Base-by-base conservation (phyloP, 2,329 filamentous ascomycete genomes). In the Coniella vitis region DNA sequence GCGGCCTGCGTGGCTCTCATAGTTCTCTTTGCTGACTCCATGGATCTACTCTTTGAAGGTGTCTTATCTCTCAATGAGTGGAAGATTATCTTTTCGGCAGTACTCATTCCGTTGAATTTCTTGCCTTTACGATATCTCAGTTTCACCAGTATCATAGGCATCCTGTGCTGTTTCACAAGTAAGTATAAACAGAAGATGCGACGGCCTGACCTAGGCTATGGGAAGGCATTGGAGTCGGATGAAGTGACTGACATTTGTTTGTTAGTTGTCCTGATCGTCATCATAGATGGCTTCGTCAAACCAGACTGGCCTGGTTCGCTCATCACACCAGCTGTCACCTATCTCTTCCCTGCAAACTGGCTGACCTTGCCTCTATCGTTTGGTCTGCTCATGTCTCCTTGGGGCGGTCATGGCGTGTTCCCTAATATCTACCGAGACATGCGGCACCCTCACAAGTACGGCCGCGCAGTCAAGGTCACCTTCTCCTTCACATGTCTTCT, bases 61-160 rank as follows among this genome's bases (percentile, higher is more conserved):
- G 68, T 86, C 54, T 60, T 78, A 39, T 81, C 77, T 40, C 69
- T 86, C 4, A 75, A 79, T 0, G 71, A 80, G 53, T 97, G 91
- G 90, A 97, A 97, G 68, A 72, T 91, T 29, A 66, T 95, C 25
- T 94, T 90, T 64, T 84, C 87, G 14, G 52, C 88, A 16, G 71
- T 95, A 47, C 72, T 97, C 56, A 72, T 94, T 50, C 87, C 90
- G 12, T 73, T 97, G 45, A 89, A 86, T 61, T 94, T 95, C 63
- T 69, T 94, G 31, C 91, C 93, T 1, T 69, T 97, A 52, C 81
- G 88, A 31, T 72, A 90, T 48, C 70, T 98, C 53, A 95, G 89
- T 58, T 89, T 95, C 60, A 95, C 89, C 21, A 95, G 89, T 63
- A 83, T 97, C 49, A 71, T 97, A 54, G 91, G 91, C n/a, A 95